Percentiles rank a stretch among this genome's conserved stretches.
phyloP scores from a whole-genome alignment of 352 stramenopile species.

The Thraustotheca clavata region DNA sequence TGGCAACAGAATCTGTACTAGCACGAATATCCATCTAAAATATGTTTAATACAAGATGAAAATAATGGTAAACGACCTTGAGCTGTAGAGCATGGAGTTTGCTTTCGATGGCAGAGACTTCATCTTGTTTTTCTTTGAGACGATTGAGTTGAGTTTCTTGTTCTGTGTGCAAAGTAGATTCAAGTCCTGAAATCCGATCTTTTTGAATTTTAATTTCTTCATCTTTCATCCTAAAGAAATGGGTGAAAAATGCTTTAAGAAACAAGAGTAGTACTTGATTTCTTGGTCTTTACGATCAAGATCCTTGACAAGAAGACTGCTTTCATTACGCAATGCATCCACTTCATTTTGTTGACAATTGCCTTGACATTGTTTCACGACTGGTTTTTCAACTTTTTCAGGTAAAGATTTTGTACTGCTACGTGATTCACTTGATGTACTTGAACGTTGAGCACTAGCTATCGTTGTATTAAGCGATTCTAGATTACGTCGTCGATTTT shows the following conservation, averaged over 20 bases:
- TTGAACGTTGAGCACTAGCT: constrained; percentile 1
- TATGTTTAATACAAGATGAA: background rate
- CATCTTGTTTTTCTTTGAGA: constrained; percentile 66
- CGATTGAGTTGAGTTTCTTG: constrained; percentile 54
- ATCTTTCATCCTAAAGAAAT: constrained; percentile 29
- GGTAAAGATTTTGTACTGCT: background rate
- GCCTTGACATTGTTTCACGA: background rate
- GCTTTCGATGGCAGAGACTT: constrained; percentile 46
- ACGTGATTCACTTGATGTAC: constrained; percentile 20
- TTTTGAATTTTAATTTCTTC: constrained; percentile 60
- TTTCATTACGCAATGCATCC: constrained; percentile 23
- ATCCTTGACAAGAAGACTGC: constrained; percentile 63
- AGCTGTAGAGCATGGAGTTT: constrained; percentile 32
- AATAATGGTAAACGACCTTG: background rate
- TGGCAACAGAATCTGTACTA: constrained; percentile 32
- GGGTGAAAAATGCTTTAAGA: background rate
- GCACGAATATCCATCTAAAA: constrained; percentile 42
- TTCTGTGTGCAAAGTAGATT: constrained; percentile 48
- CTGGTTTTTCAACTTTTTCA: background rate
- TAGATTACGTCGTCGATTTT: constrained; percentile 55
- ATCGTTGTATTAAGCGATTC: constrained; percentile 26
- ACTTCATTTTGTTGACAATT: constrained; percentile 14
- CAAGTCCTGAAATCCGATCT: constrained; percentile 44
- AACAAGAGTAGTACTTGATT: constrained; percentile 26
- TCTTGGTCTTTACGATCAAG: constrained; percentile 59